Percentiles rank a stretch among this genome's conserved stretches.
phyloP scores from a whole-genome alignment of 768 basidiomycete species.

The Leucocoprinus birnbaumii region DNA sequence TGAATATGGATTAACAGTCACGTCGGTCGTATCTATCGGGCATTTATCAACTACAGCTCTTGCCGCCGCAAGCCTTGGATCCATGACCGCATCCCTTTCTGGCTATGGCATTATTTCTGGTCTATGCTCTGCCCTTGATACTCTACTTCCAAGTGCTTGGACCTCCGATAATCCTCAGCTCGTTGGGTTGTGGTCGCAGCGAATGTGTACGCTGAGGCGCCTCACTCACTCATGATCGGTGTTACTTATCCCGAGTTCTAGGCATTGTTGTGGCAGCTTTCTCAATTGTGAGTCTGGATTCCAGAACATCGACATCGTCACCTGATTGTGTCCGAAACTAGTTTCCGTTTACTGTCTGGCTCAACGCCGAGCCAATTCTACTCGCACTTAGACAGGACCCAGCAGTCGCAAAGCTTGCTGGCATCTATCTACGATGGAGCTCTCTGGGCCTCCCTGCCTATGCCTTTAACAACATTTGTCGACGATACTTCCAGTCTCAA shows the following conservation, averaged over 20 bases:
- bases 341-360: conserved; percentile 76
- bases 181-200: conserved; percentile 88
- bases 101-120: conserved; percentile 82
- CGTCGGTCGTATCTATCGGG: conserved; percentile 83
- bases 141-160: conserved; percentile 93
- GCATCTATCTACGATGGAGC: conserved; percentile 72
- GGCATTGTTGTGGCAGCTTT: conserved; percentile 58
- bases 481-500: conserved; percentile 61
- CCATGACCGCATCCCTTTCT: conserved; percentile 75
- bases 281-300: conserved; percentile 49
- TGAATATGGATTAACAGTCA: conserved; percentile 86
- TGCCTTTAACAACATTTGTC: conserved; percentile 48
- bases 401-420: conserved; percentile 77
- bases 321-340: conserved; percentile 31
- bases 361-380: conserved; percentile 77
- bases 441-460: conserved; percentile 76
- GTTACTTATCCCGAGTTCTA: conserved; percentile 22
- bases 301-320: neutral
- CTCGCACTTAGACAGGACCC: conserved; percentile 77
- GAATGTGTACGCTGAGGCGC: conserved; percentile 61
- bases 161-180: conserved; percentile 80
- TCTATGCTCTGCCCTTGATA: conserved; percentile 86
- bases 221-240: neutral
- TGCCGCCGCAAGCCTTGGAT: conserved; percentile 75
- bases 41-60: conserved; percentile 89